These are phyloP conservation scores for Talaromyces stipitatus DNA, from an alignment of 495 filamentous ascomycete species.

Conservation along the genomic window DNA sequence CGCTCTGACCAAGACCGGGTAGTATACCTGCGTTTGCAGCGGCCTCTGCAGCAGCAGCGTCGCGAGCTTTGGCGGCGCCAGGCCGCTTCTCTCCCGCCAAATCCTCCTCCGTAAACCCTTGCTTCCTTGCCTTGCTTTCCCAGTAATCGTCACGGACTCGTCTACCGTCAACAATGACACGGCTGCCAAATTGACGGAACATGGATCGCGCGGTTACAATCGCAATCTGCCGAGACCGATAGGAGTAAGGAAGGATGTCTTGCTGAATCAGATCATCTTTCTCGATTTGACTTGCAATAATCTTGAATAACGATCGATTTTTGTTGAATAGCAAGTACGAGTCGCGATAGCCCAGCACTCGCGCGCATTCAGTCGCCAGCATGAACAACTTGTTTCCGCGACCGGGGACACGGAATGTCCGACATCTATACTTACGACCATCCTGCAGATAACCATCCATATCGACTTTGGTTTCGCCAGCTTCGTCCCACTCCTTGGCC, in stretches of 20 bases:
- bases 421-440: constrained; percentile 81
- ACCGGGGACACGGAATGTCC: constrained; percentile 87
- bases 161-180: constrained; percentile 81
- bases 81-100: constrained; percentile 94
- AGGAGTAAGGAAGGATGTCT: constrained; percentile 95
- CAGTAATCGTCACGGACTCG: constrained; percentile 97
- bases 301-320: constrained; percentile 94
- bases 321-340: constrained; percentile 99
- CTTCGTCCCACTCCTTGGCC: constrained; percentile 83
- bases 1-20: constrained; percentile 52
- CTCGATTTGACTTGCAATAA: constrained; percentile 91
- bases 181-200: constrained; percentile 98
- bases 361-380: constrained; percentile 95
- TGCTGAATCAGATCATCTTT: constrained; percentile 95
- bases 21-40: constrained; percentile 35
- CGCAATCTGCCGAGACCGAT: constrained; percentile 94
- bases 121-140: constrained; percentile 93
- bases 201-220: constrained; percentile 98
- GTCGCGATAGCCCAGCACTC: constrained; percentile 90
- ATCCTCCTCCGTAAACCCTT: constrained; percentile 97
- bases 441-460: constrained; percentile 72
- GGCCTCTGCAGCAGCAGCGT: constrained; percentile 59
- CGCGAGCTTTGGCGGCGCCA: constrained; percentile 80
- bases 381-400: constrained; percentile 94
- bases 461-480: constrained; percentile 89